Percentiles rank a stretch among this genome's conserved stretches.
phyloP scores from a whole-genome alignment of 345 rosid genomes.

The Gossypium bickii region DNA sequence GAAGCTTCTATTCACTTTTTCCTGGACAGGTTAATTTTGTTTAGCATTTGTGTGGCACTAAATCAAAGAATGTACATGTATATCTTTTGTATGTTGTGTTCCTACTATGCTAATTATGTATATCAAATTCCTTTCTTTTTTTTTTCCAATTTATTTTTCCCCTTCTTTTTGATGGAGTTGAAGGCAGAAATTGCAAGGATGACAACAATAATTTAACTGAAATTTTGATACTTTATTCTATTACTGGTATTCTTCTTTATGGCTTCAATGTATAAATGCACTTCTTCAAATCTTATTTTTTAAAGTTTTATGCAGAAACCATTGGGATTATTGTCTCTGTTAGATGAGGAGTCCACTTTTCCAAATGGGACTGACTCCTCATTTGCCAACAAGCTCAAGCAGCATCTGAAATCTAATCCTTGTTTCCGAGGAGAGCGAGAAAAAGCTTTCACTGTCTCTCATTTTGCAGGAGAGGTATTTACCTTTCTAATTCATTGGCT shows the following conservation, averaged over 20 bases:
- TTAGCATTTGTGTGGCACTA: not conserved
- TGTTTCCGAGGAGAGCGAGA: conserved; percentile 80
- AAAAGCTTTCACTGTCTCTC: conserved; percentile 73
- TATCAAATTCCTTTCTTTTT: not conserved
- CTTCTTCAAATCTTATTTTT: conserved; percentile 12
- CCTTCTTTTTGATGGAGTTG: not conserved
- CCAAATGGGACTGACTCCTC: conserved; percentile 96
- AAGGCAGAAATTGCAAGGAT: not conserved
- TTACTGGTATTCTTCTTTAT: conserved; percentile 2
- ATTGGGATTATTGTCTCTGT: conserved; percentile 80
- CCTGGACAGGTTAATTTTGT: not conserved
- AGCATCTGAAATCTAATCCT: conserved; percentile 68
- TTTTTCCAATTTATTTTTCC: not conserved
- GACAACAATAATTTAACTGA: conserved; percentile 5
- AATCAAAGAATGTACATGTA: not conserved
- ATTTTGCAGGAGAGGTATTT: conserved; percentile 96
- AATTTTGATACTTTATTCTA: not conserved
- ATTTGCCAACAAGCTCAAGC: conserved; percentile 90
- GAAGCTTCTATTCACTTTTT: conserved; percentile 1
- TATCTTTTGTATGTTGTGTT: not conserved
- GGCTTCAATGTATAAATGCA: not conserved
- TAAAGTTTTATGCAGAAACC: conserved; percentile 67
- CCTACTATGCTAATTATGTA: not conserved
- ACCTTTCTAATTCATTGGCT: conserved; percentile 2
- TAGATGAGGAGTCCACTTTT: conserved; percentile 95